These are phyloP conservation scores for Spergularia azorica DNA, from an alignment of 179 eudicot species.

Conservation along the genomic window DNA sequence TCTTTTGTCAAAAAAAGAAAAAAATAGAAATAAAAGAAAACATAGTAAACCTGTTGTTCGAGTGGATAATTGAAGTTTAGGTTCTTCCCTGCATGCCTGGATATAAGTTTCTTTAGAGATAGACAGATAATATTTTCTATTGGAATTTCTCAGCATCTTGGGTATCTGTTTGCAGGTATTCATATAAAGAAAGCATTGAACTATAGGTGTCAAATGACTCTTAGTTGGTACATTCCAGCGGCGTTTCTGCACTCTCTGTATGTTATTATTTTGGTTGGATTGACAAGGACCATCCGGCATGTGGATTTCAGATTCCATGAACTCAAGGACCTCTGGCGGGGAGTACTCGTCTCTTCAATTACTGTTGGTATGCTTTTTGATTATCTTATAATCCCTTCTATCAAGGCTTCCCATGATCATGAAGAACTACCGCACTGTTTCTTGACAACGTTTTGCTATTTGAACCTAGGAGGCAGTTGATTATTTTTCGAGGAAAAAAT, in stretches of 20 bases:
- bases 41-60: background rate
- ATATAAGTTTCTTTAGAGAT: background rate
- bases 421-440: background rate
- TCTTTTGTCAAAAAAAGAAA: no score
- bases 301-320: conserved; percentile 85
- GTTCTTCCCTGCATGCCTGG: background rate
- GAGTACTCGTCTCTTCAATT: conserved; percentile 62
- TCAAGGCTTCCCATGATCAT: background rate
- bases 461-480: no score
- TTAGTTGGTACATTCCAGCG: conserved; percentile 62
- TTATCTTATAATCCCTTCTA: background rate
- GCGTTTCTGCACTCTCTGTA: conserved; percentile 63
- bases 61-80: background rate
- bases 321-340: conserved; percentile 94
- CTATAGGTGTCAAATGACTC: conserved; percentile 67
- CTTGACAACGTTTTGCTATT: no score
- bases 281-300: conserved; percentile 69
- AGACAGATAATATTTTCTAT: background rate
- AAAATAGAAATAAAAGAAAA: no score
- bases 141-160: background rate
- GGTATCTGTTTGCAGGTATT: conserved; percentile 47
- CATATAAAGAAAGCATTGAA: conserved; percentile 66
- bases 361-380: conserved; percentile 57
- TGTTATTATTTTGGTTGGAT: conserved; percentile 61
- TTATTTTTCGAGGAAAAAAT: no score